Evolutionary conservation across 164 flowering plant species (phyloP), one percentile per base, ranked within the genome.

Genomic region (Malania oleifera): DNA sequence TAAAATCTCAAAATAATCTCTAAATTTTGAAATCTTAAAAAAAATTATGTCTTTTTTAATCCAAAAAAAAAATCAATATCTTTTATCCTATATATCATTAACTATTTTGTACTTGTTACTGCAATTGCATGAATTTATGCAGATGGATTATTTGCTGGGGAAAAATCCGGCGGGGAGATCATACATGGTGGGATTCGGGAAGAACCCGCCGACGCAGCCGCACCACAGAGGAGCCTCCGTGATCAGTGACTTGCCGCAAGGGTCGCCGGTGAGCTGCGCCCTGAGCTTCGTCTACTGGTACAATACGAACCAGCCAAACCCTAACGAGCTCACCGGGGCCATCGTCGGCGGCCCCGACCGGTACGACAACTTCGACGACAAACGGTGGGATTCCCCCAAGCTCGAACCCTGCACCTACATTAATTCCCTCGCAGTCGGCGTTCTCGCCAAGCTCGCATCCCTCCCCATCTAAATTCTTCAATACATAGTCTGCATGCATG

Each of bases 191-290:
- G 98, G 96, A 1, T 93, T 83, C 44, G 98, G 98, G 0, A 54
- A 18, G 8, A 84, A 81, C 50, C 76, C 91, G 10, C 98, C 98
- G 6, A 60, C 13, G 24, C 92, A 81, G 54, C 70, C 96, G 0
- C 98, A 93, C 69, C 98, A 93, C 61, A 79, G 97, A 34, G 98
- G 97, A 0, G 83, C 97, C 0, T 93, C 98, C 0, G 85, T 87
- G 1, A n/a, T 90, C 95, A 0, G 3, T 8, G 11, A n/a, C n/a
- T 3, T 73, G 63, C 0, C 59, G 1, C 13, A 28, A 0, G 24
- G 57, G 37, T 14, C 49, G 9, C 19, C 1, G 0, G 77, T 86
- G 13, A 77, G 59, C 64, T 93, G 98, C 60, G 68, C 75, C 5
- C 70, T 81, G 87, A 82, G 78, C 75, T 93, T 93, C 60, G 72